Percentiles rank a stretch among this genome's conserved stretches.
These are phyloP conservation scores for Combretum micranthum DNA, from an alignment of 345 rosid species.

Conservation along the genomic window DNA sequence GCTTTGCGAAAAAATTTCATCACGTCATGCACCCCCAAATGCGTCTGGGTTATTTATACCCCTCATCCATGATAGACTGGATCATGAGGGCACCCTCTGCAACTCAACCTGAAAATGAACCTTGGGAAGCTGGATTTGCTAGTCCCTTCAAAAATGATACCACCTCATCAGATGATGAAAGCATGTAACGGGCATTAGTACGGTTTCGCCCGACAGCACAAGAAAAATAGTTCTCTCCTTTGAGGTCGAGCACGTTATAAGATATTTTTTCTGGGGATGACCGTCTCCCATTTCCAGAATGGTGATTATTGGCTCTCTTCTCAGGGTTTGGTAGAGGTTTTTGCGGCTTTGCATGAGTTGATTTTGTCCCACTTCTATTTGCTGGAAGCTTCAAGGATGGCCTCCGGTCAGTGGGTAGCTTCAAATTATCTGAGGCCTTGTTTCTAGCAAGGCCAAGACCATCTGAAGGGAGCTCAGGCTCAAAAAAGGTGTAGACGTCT, in stretches of 20 bases:
- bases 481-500: conserved; percentile 93
- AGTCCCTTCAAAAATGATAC: conserved; percentile 65
- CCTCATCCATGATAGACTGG: neutral
- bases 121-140: conserved; percentile 25
- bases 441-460: conserved; percentile 38
- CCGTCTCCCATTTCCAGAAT: conserved; percentile 35
- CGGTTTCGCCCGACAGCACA: conserved; percentile 86
- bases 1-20: no score
- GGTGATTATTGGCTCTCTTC: conserved; percentile 33
- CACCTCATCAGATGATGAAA: conserved; percentile 74
- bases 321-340: conserved; percentile 47
- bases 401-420: conserved; percentile 47
- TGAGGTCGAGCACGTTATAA: conserved; percentile 97
- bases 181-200: conserved; percentile 68
- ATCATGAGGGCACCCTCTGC: neutral
- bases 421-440: conserved; percentile 57
- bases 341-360: conserved; percentile 50
- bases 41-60: neutral
- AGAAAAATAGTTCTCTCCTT: conserved; percentile 94
- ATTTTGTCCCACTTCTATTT: conserved; percentile 61
- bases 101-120: neutral
- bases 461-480: conserved; percentile 89
- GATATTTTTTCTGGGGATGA: conserved; percentile 74
- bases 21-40: no score
- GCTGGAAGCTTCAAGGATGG: conserved; percentile 48